Percentiles rank a stretch among this genome's conserved stretches.
Conservation (phyloP, 1,284 basidiomycete species). For the Apiotrichum domesticum region DNA sequence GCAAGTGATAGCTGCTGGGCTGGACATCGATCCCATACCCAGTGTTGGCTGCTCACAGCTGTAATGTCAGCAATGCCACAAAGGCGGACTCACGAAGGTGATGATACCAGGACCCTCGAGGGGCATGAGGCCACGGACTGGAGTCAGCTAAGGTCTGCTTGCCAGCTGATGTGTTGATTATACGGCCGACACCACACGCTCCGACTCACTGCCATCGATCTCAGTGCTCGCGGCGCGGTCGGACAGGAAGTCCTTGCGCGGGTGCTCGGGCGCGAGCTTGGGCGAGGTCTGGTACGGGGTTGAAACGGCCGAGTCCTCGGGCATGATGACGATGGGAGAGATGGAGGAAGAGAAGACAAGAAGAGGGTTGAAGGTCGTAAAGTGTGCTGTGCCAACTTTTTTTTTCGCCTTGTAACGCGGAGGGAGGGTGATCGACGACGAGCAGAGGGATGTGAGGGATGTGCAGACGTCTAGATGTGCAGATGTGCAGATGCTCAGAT, state of each 20-base stretch:
- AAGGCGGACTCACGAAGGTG: constrained; percentile 57
- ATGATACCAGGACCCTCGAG: constrained; percentile 77
- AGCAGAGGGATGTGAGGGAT: no score
- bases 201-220: constrained; percentile 34
- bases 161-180: not conserved
- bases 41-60: constrained; percentile 5
- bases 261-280: constrained; percentile 2
- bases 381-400: no score
- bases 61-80: not conserved
- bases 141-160: not conserved
- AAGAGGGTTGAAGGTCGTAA: no score
- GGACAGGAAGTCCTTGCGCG: constrained; percentile 19
- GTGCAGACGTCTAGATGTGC: no score
- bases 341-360: not conserved
- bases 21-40: no score
- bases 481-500: no score
- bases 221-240: constrained; percentile 23
- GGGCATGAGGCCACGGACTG: constrained; percentile 61
- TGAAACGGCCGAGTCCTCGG: constrained; percentile 16
- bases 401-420: no score
- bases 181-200: not conserved
- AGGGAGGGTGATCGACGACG: no score
- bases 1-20: no score
- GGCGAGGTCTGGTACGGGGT: constrained; percentile 12
- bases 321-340: not conserved